These are phyloP conservation scores for Apostasia shenzhenica DNA, from an alignment of 106 monocot species.

Conservation along the genomic window DNA sequence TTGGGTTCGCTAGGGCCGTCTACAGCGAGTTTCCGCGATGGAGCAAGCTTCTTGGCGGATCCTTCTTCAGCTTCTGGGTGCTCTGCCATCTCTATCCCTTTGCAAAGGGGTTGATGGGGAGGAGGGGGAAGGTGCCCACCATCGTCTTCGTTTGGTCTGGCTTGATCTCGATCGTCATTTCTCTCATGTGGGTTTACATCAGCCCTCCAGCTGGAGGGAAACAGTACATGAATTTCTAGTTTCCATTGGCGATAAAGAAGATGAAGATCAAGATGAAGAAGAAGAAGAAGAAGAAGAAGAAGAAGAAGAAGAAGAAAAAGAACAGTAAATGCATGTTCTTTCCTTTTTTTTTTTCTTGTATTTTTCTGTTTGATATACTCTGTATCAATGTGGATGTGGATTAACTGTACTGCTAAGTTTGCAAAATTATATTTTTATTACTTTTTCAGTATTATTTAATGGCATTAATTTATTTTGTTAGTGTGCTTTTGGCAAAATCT, in stretches of 20 bases:
- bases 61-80: slow-evolving; percentile 98
- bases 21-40: slow-evolving; percentile 83
- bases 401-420: too few relatives aligned
- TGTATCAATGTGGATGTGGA: too few relatives aligned
- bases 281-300: neutral
- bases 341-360: too few relatives aligned
- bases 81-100: slow-evolving; percentile 92
- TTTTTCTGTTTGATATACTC: too few relatives aligned
- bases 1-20: slow-evolving; percentile 63
- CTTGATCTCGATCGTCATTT: slow-evolving; percentile 63
- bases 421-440: too few relatives aligned
- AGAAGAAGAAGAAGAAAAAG: neutral
- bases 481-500: too few relatives aligned
- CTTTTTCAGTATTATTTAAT: too few relatives aligned
- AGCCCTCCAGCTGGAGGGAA: slow-evolving; percentile 58
- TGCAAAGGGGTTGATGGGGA: slow-evolving; percentile 90
- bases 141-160: slow-evolving; percentile 94
- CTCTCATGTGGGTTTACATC: slow-evolving; percentile 84
- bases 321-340: too few relatives aligned
- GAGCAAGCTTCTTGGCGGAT: slow-evolving; percentile 86
- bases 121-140: slow-evolving; percentile 81
- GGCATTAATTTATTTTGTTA: too few relatives aligned
- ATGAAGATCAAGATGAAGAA: too few relatives aligned
- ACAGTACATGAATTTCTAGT: slow-evolving; percentile 50
- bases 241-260: slow-evolving; percentile 10